Base-by-base conservation (phyloP, 2,329 filamentous ascomycete genomes). In the Nannizzia gypsea region DNA sequence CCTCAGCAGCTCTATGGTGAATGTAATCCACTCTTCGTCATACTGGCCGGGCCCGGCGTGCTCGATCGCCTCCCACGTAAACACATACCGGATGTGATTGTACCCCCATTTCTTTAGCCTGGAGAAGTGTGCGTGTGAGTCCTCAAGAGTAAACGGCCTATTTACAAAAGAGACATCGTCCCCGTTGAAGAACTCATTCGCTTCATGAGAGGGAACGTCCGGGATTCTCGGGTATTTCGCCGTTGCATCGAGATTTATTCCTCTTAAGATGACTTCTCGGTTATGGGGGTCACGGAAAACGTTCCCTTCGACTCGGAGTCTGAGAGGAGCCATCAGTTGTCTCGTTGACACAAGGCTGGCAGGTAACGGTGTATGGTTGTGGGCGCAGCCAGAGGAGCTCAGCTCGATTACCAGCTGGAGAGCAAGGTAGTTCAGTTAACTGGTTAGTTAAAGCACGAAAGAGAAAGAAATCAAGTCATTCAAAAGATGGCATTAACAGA, bases 61-160 rank as follows among this genome's bases (percentile, higher is more conserved):
- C 74, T 99, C 93, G 71, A 99, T 88, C n/a, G 93, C 92, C 74
- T 99, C 93, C 93, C 93, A 99, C 0, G 93, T 97, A 71, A 97
- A 99, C 66, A 99, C 80, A 73, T 99, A 99, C 70, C 93, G 83
- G 66, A 99, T 91, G 0, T 89, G 91, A 73, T 97, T 99, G 80
- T 95, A 99, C 13, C 93, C 93, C 79, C 87, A 96, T 68, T 87
- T 86, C 67, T 87, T 89, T 64, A 99, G 75, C 48, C 91, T 83
- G 11, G 88, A 82, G 72, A 99, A 96, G 72, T 99, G 93, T 15
- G 82, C 79, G 67, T 89, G 86, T 0, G 93, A 90, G 65, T 96
- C 89, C 56, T 89, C 83, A 55, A 89, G 80, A 2, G 86, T 78
- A 66, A 99, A 99, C 0, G 93, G 93, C 1, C 91, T 83, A 62